Evolutionary conservation across 2,329 filamentous ascomycete species (phyloP).

Genomic region (Ophiostoma quercus): DNA sequence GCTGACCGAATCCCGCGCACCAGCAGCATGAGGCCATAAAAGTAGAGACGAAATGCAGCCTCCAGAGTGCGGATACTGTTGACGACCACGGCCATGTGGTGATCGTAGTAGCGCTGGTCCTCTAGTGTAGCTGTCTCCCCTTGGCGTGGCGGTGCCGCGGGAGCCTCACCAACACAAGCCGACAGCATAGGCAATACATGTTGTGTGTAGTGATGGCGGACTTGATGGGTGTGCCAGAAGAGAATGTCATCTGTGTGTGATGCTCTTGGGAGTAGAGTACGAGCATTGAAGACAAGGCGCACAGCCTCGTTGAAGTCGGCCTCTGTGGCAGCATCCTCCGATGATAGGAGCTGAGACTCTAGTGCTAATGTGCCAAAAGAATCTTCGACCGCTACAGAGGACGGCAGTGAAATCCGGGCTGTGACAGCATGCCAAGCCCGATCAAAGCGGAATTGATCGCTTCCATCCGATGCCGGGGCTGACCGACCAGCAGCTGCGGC

Average conservation of each 20-base stretch:
- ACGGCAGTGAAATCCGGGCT: slow-evolving; percentile 50
- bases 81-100: slow-evolving; percentile 39
- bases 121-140: slow-evolving; percentile 13
- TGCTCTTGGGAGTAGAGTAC: slow-evolving; percentile 44
- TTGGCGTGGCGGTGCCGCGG: neutral
- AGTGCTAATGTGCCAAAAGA: slow-evolving; percentile 47
- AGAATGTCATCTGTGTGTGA: slow-evolving; percentile 52
- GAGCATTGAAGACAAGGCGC: slow-evolving; percentile 48
- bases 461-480: slow-evolving; percentile 19
- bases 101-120: slow-evolving; percentile 25
- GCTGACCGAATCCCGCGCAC: slow-evolving; percentile 42
- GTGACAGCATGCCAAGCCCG: slow-evolving; percentile 60
- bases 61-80: slow-evolving; percentile 54
- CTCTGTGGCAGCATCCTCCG: slow-evolving; percentile 1
- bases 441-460: slow-evolving; percentile 55
- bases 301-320: slow-evolving; percentile 49
- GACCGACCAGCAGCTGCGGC: neutral
- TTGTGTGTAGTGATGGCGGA: slow-evolving; percentile 55
- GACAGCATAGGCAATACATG: slow-evolving; percentile 54
- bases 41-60: slow-evolving; percentile 53
- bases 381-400: slow-evolving; percentile 51
- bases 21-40: slow-evolving; percentile 50
- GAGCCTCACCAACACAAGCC: slow-evolving; percentile 35
- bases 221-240: slow-evolving; percentile 57
- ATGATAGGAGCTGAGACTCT: slow-evolving; percentile 30